phyloP scores from a whole-genome alignment of 2,329 filamentous ascomycete species.

The Aspergillus glaucus region DNA sequence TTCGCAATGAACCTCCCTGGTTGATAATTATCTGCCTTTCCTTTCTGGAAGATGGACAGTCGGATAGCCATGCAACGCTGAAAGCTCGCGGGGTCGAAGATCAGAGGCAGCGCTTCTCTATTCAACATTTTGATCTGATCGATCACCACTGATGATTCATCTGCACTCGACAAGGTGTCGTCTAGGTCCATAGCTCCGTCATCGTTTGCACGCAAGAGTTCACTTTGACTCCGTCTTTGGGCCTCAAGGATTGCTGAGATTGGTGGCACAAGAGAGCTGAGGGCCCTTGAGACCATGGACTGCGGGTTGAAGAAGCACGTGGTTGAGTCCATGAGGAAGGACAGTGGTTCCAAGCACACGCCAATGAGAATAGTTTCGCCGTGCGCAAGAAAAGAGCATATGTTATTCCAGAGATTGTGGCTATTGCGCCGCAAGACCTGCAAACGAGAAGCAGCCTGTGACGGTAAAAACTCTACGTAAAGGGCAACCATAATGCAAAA shows the following conservation, averaged over 20 bases:
- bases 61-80: conserved; percentile 31
- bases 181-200: conserved; percentile 41
- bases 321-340: conserved; percentile 25
- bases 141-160: conserved; percentile 15
- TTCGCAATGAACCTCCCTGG: background rate
- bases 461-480: conserved; percentile 30
- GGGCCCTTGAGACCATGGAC: conserved; percentile 15
- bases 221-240: conserved; percentile 17
- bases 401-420: conserved; percentile 25
- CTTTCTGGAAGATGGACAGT: conserved; percentile 24
- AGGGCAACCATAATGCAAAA: conserved; percentile 41
- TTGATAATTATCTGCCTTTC: conserved; percentile 4
- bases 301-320: conserved; percentile 10
- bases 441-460: conserved; percentile 22
- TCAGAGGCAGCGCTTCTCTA: conserved; percentile 25
- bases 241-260: conserved; percentile 27
- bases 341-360: conserved; percentile 27
- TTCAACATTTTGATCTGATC: conserved; percentile 23
- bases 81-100: conserved; percentile 29
- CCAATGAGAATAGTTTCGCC: conserved; percentile 24
- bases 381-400: conserved; percentile 27
- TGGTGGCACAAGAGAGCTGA: conserved; percentile 21
- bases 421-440: conserved; percentile 23
- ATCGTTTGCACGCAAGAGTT: conserved; percentile 4
- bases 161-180: conserved; percentile 25